Evolutionary conservation across 257 asterid genomes (phyloP), one percentile per base, ranked within the genome.

Genomic region (Nicotiana benthamiana): DNA sequence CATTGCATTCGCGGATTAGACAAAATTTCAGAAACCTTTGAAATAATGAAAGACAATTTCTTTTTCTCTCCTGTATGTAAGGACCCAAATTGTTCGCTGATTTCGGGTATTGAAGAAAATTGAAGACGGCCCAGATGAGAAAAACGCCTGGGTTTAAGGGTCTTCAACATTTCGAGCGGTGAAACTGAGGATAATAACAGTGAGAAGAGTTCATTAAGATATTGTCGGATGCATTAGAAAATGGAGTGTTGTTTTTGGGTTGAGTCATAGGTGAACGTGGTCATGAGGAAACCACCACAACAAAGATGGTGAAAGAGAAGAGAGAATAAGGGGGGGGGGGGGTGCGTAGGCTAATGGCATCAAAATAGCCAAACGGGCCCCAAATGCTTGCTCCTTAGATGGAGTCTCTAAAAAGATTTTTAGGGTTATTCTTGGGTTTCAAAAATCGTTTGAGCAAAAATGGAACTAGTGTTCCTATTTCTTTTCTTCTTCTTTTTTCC

Each of bases 141-240:
- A 54, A 72, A 81, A 75, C 82, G 84, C 83, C 80, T 64, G 87
- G 85, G 87, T 80, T 86, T 87, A 46, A 89, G 92, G 83, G 89
- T 85, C 82, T 85, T 93, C 83, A 93, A 84, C 97, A 92, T 92
- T 82, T 89, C 92, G 85, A 68, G 88, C 68, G 80, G 80, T 32
- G 83, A 53, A 52, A 84, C 83, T 80, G 87, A 84, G 20, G 84
- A 34, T 86, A 89, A 85, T 88, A 84, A 54, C 20, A 81, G 75
- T 77, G 67, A 40, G 63, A 18, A 40, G 27, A 28, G 64, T 57
- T 34, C 17, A 75, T 76, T 77, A 17, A 56, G 16, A 67, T 32
- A 22, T 20, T 53, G 75, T 53, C 6, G 43, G 75, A 66, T 40
- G 56, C 26, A 36, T 72, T 81, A 63, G 62, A 67, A 79, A 34